Evolutionary conservation across 345 rosid species (phyloP).

Genomic region (Carallia brachiata): DNA sequence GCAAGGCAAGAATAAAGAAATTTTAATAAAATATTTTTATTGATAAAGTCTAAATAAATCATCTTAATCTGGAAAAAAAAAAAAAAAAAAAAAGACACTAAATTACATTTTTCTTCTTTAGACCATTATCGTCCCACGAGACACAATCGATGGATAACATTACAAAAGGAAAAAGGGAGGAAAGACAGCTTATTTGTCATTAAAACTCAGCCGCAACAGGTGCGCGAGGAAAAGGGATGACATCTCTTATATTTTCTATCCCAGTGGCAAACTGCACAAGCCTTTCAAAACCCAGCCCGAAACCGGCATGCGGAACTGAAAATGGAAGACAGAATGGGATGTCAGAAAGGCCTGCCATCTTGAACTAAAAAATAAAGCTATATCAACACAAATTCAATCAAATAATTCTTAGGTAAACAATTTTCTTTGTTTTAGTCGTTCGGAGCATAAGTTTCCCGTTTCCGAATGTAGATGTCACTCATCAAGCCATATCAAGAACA

Average conservation of each 20-base stretch:
- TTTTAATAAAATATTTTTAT: too few relatives aligned
- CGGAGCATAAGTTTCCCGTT: too few relatives aligned
- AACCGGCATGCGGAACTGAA: conserved; percentile 97
- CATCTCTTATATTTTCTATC: conserved; percentile 86
- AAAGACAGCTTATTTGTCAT: background rate
- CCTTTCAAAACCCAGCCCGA: conserved; percentile 93
- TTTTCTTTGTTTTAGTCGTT: background rate
- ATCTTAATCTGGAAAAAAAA: too few relatives aligned
- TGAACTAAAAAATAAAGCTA: background rate
- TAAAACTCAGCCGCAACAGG: conserved; percentile 93
- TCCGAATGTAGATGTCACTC: too few relatives aligned
- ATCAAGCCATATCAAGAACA: too few relatives aligned
- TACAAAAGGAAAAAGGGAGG: background rate
- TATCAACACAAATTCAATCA: background rate
- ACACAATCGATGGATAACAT: background rate
- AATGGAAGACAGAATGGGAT: background rate
- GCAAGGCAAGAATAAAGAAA: too few relatives aligned
- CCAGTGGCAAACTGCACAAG: conserved; percentile 96
- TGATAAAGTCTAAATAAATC: too few relatives aligned
- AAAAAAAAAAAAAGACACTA: too few relatives aligned
- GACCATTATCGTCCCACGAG: too few relatives aligned
- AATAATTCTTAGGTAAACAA: background rate
- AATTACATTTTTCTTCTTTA: too few relatives aligned
- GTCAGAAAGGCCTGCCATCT: background rate
- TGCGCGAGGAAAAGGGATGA: conserved; percentile 88